Percentiles rank a stretch among this genome's conserved stretches.
Evolutionary conservation across 1,284 basidiomycete species (phyloP).

Genomic region (Cryptococcus sp.): DNA sequence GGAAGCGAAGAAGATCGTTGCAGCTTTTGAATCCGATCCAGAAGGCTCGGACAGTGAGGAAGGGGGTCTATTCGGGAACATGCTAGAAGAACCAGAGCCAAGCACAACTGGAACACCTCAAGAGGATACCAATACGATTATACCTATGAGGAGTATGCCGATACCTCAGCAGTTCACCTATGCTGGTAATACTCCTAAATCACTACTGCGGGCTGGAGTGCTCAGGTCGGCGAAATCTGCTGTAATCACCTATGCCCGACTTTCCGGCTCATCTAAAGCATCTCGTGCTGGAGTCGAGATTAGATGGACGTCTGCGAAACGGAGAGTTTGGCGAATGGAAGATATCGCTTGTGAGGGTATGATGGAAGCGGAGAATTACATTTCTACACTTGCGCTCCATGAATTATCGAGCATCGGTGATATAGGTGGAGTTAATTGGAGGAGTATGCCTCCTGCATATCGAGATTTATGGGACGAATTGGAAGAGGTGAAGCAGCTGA

Average conservation of each 20-base stretch:
- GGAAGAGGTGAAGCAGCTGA: constrained; percentile 60
- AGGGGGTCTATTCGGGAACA: constrained; percentile 66
- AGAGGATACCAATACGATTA: constrained; percentile 52
- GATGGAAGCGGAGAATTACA: constrained; percentile 82
- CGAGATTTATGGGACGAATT: constrained; percentile 93
- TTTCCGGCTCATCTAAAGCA: constrained; percentile 65
- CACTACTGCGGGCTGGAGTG: constrained; percentile 22
- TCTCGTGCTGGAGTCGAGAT: constrained; percentile 67
- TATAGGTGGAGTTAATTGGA: constrained; percentile 33
- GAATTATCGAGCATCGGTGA: constrained; percentile 56
- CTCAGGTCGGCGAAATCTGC: constrained; percentile 63
- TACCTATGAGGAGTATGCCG: constrained; percentile 68
- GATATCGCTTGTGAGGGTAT: constrained; percentile 75
- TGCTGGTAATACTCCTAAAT: constrained; percentile 32
- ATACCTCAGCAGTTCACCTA: constrained; percentile 72
- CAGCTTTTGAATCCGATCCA: constrained; percentile 38
- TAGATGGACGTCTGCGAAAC: constrained; percentile 61
- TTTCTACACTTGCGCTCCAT: constrained; percentile 80
- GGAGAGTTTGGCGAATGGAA: constrained; percentile 74
- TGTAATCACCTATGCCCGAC: constrained; percentile 60
- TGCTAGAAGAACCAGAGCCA: constrained; percentile 65
- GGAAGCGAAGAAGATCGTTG: not conserved
- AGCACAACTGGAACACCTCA: constrained; percentile 22
- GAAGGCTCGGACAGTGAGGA: constrained; percentile 32
- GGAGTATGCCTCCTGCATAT: constrained; percentile 72